A percentile compares a stretch with the other conserved stretches of the same genome.
Conservation (phyloP, 2,329 filamentous ascomycete species). For the Sporothrix dimorphospora region DNA sequence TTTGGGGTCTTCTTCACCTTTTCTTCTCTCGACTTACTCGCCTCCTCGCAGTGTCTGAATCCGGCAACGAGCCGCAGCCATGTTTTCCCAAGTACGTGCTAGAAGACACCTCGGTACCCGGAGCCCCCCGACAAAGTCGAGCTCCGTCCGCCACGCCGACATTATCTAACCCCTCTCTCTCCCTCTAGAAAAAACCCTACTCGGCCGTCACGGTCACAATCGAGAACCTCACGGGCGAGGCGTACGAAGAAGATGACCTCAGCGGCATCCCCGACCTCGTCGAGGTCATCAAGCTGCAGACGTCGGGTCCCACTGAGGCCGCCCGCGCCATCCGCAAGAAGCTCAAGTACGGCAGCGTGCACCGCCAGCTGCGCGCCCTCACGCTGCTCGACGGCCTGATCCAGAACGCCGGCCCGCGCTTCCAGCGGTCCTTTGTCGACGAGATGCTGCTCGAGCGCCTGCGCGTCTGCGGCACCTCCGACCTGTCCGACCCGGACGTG, state of each 20-base stretch:
- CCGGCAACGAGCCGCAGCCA: not conserved
- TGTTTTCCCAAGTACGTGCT: slow-evolving; percentile 26
- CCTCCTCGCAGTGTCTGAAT: not conserved
- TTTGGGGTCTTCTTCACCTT: too few species aligned
- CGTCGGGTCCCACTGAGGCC: slow-evolving; percentile 83
- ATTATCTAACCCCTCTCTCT: not conserved
- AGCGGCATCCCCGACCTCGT: slow-evolving; percentile 92
- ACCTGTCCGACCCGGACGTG: slow-evolving; percentile 83
- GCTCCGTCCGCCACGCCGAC: not conserved
- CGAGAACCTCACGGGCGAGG: slow-evolving; percentile 86
- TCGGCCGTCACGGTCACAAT: slow-evolving; percentile 92
- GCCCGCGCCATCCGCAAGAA: slow-evolving; percentile 94
- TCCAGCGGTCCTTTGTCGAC: slow-evolving; percentile 85
- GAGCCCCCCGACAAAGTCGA: not conserved
- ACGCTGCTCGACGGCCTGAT: slow-evolving; percentile 90
- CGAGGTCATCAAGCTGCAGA: slow-evolving; percentile 89
- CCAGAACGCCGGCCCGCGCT: slow-evolving; percentile 86
- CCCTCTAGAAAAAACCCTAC: slow-evolving; percentile 75
- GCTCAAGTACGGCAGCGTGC: slow-evolving; percentile 95
- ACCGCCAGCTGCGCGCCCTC: slow-evolving; percentile 86
- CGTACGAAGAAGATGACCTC: slow-evolving; percentile 87
- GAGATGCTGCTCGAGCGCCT: slow-evolving; percentile 90
- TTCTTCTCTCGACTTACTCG: not conserved
- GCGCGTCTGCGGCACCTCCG: slow-evolving; percentile 81
- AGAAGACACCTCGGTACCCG: not conserved